A percentile compares a stretch with the other conserved stretches of the same genome.
phyloP scores from a whole-genome alignment of 2,329 filamentous ascomycete genomes.

The Fusarium citri region DNA sequence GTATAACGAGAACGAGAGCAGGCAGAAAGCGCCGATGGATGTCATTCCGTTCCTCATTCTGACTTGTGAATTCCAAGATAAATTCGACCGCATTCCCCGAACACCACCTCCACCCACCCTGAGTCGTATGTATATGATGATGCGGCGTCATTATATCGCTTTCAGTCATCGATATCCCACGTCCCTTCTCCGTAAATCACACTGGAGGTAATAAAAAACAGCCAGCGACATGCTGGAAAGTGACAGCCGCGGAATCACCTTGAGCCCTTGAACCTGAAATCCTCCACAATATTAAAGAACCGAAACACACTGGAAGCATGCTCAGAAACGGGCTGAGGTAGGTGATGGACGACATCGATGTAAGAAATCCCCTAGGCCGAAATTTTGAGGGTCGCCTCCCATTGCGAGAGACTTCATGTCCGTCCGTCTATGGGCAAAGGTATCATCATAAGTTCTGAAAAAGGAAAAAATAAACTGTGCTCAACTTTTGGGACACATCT shows the following conservation, averaged over 20 bases:
- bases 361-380: conserved; percentile 48
- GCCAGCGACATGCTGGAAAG: conserved; percentile 38
- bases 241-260: conserved; percentile 24
- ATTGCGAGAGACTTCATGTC: conserved; percentile 49
- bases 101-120: conserved; percentile 33
- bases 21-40: conserved; percentile 26
- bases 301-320: conserved; percentile 46
- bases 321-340: conserved; percentile 40
- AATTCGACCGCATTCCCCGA: conserved; percentile 32
- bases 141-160: conserved; percentile 19
- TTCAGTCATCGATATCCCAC: conserved; percentile 35
- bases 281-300: conserved; percentile 48
- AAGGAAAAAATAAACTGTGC: conserved; percentile 49
- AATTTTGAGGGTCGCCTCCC: conserved; percentile 46
- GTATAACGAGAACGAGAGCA: conserved; percentile 26
- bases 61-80: conserved; percentile 32
- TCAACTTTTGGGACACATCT: conserved; percentile 62
- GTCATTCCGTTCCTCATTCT: conserved; percentile 27
- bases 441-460: conserved; percentile 62
- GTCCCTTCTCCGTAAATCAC: conserved; percentile 18
- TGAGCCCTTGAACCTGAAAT: conserved; percentile 40
- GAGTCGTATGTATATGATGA: conserved; percentile 32
- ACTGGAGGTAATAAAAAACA: conserved; percentile 30
- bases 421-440: conserved; percentile 60
- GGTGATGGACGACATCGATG: conserved; percentile 48